phyloP scores from a whole-genome alignment of 306 rosid genomes.

The Cajanus cajan region DNA sequence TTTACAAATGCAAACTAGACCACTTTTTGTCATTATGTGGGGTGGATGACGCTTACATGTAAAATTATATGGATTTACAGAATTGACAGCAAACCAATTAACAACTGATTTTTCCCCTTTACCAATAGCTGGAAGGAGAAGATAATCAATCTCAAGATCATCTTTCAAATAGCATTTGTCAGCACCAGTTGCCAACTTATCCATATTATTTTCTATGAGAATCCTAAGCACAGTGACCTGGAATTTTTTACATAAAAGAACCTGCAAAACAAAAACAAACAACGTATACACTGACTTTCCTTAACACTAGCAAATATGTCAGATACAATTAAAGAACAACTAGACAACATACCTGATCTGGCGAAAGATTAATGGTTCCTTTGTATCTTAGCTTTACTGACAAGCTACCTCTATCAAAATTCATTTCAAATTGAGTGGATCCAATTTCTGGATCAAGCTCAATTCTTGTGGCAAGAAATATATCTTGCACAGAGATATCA shows the following conservation, averaged over 20 bases:
- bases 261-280: constrained; percentile 45
- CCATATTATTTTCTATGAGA: constrained; percentile 42
- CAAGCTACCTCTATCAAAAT: constrained; percentile 52
- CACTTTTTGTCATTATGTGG: constrained; percentile 40
- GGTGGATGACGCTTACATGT: neutral
- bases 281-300: neutral
- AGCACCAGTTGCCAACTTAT: constrained; percentile 30
- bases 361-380: constrained; percentile 55
- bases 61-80: constrained; percentile 33
- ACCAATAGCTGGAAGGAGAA: constrained; percentile 62
- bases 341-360: constrained; percentile 49
- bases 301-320: neutral
- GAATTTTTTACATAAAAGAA: constrained; percentile 56
- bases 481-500: constrained; percentile 48
- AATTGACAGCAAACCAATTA: constrained; percentile 61
- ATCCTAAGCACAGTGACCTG: constrained; percentile 54
- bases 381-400: constrained; percentile 43
- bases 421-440: constrained; percentile 43
- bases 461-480: constrained; percentile 58
- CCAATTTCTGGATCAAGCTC: constrained; percentile 56
- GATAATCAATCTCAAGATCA: constrained; percentile 57
- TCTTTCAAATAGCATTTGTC: constrained; percentile 35
- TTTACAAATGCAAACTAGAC: constrained; percentile 57
- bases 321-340: constrained; percentile 8
- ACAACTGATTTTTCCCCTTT: constrained; percentile 21